A percentile compares a stretch with the other conserved stretches of the same genome.
phyloP scores from a whole-genome alignment of 1,139 yeast species.

The Sugiyamaella neomexicana region DNA sequence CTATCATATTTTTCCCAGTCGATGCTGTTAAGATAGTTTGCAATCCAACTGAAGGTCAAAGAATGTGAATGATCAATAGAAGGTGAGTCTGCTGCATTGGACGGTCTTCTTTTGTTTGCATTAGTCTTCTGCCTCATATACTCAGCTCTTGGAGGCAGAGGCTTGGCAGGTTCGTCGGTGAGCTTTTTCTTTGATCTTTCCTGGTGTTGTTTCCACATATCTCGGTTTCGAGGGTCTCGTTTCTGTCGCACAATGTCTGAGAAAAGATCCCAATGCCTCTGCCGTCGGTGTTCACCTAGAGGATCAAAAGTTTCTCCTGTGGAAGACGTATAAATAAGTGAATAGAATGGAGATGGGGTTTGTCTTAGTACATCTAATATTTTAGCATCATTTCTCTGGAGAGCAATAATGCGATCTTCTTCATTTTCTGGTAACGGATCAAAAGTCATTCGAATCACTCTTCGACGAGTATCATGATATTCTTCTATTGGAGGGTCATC shows the following conservation, averaged over 20 bases:
- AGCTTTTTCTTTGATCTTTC: conserved; percentile 17
- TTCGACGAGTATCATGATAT: conserved; percentile 59
- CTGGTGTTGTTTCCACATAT: conserved; percentile 30
- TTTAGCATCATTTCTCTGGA: conserved; percentile 52
- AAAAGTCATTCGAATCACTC: conserved; percentile 59
- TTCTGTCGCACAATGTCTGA: conserved; percentile 33
- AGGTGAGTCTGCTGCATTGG: neutral
- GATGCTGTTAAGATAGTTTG: neutral
- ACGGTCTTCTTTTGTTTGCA: neutral
- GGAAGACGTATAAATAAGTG: conserved; percentile 34
- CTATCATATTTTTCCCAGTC: conserved; percentile 4
- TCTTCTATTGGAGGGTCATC: conserved; percentile 44
- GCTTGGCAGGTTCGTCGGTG: conserved; percentile 20
- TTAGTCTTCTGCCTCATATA: conserved; percentile 11
- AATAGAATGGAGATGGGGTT: conserved; percentile 37
- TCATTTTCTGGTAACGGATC: conserved; percentile 49
- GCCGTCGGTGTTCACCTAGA: conserved; percentile 19
- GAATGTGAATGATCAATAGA: neutral
- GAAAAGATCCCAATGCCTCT: conserved; percentile 29
- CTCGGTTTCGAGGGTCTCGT: conserved; percentile 32
- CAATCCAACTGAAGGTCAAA: conserved; percentile 1
- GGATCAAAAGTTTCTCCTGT: conserved; percentile 28
- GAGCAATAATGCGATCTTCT: conserved; percentile 36
- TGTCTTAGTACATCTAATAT: conserved; percentile 36
- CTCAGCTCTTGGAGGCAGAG: conserved; percentile 29